Conservation (phyloP, 2,329 filamentous ascomycete genomes). For the Penicillium sp. region DNA sequence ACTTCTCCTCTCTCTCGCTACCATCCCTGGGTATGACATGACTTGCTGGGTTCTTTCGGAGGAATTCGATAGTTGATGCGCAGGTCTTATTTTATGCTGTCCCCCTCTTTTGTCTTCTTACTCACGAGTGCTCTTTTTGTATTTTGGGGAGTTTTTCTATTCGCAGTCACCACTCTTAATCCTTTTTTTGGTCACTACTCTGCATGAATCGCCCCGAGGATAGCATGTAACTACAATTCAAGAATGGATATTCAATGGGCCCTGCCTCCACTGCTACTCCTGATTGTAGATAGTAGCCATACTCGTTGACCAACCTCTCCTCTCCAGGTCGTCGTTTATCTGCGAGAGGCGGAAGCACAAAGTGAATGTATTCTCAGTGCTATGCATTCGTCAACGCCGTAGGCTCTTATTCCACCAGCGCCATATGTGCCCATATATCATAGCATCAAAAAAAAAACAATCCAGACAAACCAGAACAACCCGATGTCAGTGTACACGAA, state of each 20-base stretch:
- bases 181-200: constrained; percentile 14
- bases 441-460: neutral
- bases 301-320: no score
- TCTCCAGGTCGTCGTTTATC: no score
- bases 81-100: constrained; percentile 28
- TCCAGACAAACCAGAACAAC: constrained; percentile 2
- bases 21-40: constrained; percentile 7
- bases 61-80: constrained; percentile 28
- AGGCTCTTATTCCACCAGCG: constrained; percentile 4
- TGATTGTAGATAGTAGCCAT: neutral
- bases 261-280: neutral
- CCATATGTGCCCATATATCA: constrained; percentile 11
- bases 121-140: constrained; percentile 9
- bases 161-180: constrained; percentile 16
- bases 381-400: constrained; percentile 13
- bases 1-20: constrained; percentile 5
- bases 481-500: neutral
- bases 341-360: neutral
- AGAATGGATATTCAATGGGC: constrained; percentile 13
- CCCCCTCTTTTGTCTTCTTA: constrained; percentile 10
- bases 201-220: constrained; percentile 14
- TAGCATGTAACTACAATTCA: constrained; percentile 25
- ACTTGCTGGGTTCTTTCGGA: constrained; percentile 6
- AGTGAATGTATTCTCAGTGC: constrained; percentile 11
- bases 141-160: constrained; percentile 15